Evolutionary conservation across 2,329 filamentous ascomycete species (phyloP), one percentile per base, ranked within the genome.

Genomic region (Ophiostoma perfectum): DNA sequence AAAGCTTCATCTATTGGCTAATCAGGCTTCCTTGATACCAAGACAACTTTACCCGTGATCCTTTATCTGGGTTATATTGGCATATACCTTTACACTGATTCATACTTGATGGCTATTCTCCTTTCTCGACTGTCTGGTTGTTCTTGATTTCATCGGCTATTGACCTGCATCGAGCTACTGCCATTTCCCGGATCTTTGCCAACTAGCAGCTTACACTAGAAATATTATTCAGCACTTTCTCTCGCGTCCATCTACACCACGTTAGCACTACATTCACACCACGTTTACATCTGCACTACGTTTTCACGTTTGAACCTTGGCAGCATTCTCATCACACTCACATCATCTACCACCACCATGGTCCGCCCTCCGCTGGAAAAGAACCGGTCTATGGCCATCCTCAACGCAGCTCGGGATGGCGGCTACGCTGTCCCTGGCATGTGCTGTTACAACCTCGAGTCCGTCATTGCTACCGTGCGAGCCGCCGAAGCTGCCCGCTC

Each of bases 401-500:
- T 88, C 72, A 80, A 85, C 73, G 82, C 82, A 62, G 86, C 86
- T 62, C 79, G 81, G 62, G 76, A 78, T 58, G 83, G 83, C 72
- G 81, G 83, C 49, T 88, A 88, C 72, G 86, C 82, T 62, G 83
- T 88, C 41, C 82, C 85, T 2, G 84, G 82, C 71, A 87, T 80
- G 69, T 83, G 81, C 69, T 79, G 80, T 58, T 77, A 78, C 67
- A 85, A 85, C 68, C 74, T 84, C 27, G 82, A 85, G 73, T 83
- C 81, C 11, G 79, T 79, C 4, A 75, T 85, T 1, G 78, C 80
- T 41, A 81, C 86, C 3, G 86, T 91, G 64, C 83, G 84, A 72
- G 89, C 89, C 8, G 89, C 89, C 70, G 88, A 91, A 78, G 82
- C 83, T 39, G 88, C 88, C 70, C 80, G 81, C 64, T 88, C 88